These are phyloP conservation scores for Lumnitzera littorea DNA, from an alignment of 345 rosid species.

Conservation along the genomic window DNA sequence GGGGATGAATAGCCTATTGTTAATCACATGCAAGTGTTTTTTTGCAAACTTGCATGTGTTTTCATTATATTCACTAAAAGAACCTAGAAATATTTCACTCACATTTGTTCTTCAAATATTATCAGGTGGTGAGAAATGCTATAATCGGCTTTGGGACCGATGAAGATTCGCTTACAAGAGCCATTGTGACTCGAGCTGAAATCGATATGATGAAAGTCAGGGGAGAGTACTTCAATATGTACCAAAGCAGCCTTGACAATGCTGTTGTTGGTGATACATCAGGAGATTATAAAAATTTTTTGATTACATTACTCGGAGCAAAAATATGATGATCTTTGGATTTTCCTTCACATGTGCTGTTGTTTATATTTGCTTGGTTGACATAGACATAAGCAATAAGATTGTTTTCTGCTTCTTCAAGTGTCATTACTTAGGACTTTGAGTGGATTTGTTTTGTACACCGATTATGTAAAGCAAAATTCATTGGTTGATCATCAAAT, in stretches of 20 bases:
- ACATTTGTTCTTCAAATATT: conserved; percentile 1
- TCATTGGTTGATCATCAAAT: too few relatives aligned
- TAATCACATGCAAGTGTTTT: neutral
- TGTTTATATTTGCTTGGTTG: too few relatives aligned
- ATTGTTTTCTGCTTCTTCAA: too few relatives aligned
- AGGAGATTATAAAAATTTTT: conserved; percentile 59
- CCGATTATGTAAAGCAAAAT: too few relatives aligned
- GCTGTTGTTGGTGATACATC: conserved; percentile 71
- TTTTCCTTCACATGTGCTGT: too few relatives aligned
- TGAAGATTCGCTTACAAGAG: conserved; percentile 76
- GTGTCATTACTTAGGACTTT: too few relatives aligned
- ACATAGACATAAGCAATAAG: too few relatives aligned
- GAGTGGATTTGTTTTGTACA: too few relatives aligned
- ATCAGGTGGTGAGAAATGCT: conserved; percentile 50
- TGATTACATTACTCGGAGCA: conserved; percentile 66
- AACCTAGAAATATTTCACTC: too few relatives aligned
- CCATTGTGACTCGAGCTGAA: conserved; percentile 70
- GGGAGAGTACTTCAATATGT: conserved; percentile 50
- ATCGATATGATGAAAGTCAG: conserved; percentile 60
- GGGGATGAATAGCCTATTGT: too few relatives aligned
- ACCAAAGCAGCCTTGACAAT: conserved; percentile 45
- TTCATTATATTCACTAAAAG: neutral
- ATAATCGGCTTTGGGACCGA: conserved; percentile 77
- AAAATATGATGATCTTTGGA: conserved; percentile 23
- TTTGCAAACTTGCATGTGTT: neutral